phyloP scores from a whole-genome alignment of 179 eudicot species.

The Camellia oleifera region DNA sequence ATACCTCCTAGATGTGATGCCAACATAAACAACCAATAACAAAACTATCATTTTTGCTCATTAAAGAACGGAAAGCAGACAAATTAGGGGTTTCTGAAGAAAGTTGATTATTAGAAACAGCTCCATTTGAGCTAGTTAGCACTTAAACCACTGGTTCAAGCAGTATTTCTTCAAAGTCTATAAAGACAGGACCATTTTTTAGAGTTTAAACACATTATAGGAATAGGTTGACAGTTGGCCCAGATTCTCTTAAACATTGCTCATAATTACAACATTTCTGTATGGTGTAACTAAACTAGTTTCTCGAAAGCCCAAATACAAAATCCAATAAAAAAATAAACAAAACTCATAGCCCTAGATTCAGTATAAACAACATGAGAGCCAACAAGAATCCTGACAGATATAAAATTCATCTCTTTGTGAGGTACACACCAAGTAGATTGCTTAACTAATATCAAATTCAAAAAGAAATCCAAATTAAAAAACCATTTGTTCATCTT shows the following conservation, averaged over 20 bases:
- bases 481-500: no score
- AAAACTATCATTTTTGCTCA: neutral
- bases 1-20: no score
- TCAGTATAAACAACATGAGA: no score
- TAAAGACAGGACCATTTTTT: neutral
- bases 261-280: neutral
- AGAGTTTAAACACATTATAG: neutral
- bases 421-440: no score
- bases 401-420: no score
- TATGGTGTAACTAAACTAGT: neutral
- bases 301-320: neutral
- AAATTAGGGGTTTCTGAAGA: neutral
- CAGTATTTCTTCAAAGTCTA: neutral
- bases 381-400: no score
- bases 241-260: neutral
- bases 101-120: neutral
- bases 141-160: slow-evolving; percentile 4
- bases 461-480: no score
- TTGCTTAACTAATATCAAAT: no score
- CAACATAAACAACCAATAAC: neutral
- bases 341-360: no score
- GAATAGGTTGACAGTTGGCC: neutral
- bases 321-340: no score
- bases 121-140: neutral
- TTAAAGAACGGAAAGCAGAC: neutral